A percentile compares a stretch with the other conserved stretches of the same genome.
Conservation (phyloP, 2,329 filamentous ascomycete species). For the Trichoderma gracile region DNA sequence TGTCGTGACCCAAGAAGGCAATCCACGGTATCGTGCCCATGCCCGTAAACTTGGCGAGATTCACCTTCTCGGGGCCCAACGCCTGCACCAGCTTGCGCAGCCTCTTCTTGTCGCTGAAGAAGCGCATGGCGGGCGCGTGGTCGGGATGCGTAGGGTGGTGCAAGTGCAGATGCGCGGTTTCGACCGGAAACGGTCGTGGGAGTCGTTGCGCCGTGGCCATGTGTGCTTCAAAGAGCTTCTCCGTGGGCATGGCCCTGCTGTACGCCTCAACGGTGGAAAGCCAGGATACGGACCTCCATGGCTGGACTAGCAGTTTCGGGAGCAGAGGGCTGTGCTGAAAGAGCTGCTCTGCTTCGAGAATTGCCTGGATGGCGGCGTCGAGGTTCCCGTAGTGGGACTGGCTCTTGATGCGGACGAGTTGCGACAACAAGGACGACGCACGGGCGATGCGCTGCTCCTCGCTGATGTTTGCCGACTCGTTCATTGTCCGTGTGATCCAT, state of each 20-base stretch:
- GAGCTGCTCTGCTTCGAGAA: conserved; percentile 49
- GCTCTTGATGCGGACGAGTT: conserved; percentile 47
- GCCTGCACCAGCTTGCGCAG: conserved; percentile 35
- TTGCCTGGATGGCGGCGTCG: conserved; percentile 51
- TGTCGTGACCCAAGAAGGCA: conserved; percentile 48
- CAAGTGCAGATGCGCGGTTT: conserved; percentile 56
- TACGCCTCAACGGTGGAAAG: conserved; percentile 53
- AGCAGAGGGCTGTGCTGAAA: conserved; percentile 42
- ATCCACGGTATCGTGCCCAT: conserved; percentile 42
- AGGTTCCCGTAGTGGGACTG: conserved; percentile 45
- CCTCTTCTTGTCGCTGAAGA: conserved; percentile 43
- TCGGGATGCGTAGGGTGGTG: conserved; percentile 56
- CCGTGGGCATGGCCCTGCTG: conserved; percentile 48
- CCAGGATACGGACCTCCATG: conserved; percentile 54
- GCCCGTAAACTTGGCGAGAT: conserved; percentile 35
- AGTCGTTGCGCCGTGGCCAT: conserved; percentile 48
- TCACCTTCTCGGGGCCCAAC: conserved; percentile 33
- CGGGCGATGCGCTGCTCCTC: conserved; percentile 33
- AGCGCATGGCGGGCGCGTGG: conserved; percentile 48
- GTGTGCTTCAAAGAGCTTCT: conserved; percentile 54
- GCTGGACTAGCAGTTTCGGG: conserved; percentile 40
- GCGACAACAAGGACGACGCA: conserved; percentile 40
- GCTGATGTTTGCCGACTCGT: conserved; percentile 31
- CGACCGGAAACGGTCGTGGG: conserved; percentile 42
- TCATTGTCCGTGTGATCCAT: conserved; percentile 51